Evolutionary conservation across 345 rosid genomes (phyloP).

Genomic region (Heritiera fomes): DNA sequence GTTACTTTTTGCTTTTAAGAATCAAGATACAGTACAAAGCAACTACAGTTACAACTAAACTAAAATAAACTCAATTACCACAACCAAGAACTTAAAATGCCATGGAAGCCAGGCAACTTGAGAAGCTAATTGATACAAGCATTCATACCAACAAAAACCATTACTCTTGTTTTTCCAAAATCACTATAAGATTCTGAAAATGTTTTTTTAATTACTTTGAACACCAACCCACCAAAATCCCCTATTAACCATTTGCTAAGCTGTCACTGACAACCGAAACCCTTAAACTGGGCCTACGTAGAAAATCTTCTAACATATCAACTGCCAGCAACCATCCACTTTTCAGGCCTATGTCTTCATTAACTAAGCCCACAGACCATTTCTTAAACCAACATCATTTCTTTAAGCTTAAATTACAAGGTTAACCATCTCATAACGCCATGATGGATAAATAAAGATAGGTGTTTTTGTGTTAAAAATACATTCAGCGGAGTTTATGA

Average conservation of each 20-base stretch:
- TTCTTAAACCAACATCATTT: not conserved
- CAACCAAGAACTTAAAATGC: no score
- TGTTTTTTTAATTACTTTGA: not conserved
- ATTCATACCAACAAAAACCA: not conserved
- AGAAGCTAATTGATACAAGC: slow-evolving; percentile 7
- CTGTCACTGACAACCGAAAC: not conserved
- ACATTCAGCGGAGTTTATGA: slow-evolving; percentile 1
- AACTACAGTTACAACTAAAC: not conserved
- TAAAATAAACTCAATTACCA: slow-evolving; percentile 1
- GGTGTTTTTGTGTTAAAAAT: not conserved
- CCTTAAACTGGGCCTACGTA: slow-evolving; percentile 2
- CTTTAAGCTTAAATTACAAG: not conserved
- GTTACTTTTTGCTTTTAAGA: not conserved
- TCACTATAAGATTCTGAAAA: slow-evolving; percentile 5
- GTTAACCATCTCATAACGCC: not conserved
- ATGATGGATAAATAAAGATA: not conserved
- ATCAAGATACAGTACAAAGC: slow-evolving; percentile 2
- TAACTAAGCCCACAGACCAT: not conserved
- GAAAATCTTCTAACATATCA: slow-evolving; percentile 4
- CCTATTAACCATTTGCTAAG: not conserved
- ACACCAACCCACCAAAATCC: not conserved
- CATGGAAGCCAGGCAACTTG: not conserved
- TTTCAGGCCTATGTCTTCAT: not conserved
- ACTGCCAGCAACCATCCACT: slow-evolving; percentile 13
- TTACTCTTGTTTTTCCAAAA: not conserved